These are phyloP conservation scores for Aspergillus texensis DNA, from an alignment of 2,329 filamentous ascomycete species.

Conservation along the genomic window DNA sequence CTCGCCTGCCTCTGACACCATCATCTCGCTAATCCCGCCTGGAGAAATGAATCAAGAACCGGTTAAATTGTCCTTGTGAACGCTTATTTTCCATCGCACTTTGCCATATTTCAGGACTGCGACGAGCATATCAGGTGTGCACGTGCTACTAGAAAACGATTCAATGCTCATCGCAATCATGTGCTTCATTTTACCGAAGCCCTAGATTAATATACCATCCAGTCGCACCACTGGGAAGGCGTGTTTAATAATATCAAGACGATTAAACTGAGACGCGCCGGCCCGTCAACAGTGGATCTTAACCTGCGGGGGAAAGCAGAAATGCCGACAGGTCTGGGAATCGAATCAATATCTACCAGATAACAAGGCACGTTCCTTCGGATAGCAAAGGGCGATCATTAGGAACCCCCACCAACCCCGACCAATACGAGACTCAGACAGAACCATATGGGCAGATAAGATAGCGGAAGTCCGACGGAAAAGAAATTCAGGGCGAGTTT, in stretches of 20 bases:
- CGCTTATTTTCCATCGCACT: accelerated
- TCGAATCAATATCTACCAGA: background rate
- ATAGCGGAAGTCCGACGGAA: background rate
- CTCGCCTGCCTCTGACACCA: background rate
- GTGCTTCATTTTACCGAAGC: background rate
- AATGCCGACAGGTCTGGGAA: background rate
- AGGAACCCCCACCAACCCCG: background rate
- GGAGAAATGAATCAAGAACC: background rate
- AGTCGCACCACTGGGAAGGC: background rate
- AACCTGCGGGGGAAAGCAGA: background rate
- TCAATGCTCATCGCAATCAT: background rate
- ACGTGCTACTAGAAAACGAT: background rate
- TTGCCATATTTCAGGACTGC: accelerated
- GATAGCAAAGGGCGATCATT: background rate
- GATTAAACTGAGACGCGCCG: background rate
- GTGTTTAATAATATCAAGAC: background rate
- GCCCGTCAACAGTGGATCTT: background rate
- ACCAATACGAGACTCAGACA: background rate
- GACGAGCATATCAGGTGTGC: background rate
- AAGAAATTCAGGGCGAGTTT: background rate
- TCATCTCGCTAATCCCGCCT: accelerated
- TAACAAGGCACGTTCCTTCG: background rate
- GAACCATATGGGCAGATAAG: background rate
- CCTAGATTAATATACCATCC: background rate
- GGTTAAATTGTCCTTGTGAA: accelerated